Percentiles rank a stretch among this genome's conserved stretches.
Evolutionary conservation across 495 filamentous ascomycete species (phyloP).

Genomic region (Penicillium argentinense): DNA sequence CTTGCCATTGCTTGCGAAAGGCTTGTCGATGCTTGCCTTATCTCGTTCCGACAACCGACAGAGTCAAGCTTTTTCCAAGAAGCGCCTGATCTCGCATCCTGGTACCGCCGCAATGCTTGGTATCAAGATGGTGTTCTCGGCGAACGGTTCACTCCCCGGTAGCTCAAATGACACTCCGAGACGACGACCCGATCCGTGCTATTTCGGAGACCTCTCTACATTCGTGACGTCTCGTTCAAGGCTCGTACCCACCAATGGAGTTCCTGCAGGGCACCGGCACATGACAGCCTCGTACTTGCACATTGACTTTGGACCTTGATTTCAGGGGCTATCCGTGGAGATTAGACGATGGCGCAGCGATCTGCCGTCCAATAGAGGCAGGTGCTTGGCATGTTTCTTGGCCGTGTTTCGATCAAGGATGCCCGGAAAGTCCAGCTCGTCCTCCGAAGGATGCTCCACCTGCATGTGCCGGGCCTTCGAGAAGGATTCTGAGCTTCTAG

Average conservation of each 20-base stretch:
- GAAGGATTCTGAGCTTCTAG: constrained; percentile 3
- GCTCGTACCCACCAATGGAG: constrained; percentile 1
- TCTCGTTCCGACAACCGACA: background rate
- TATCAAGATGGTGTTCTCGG: background rate
- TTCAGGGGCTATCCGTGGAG: constrained; percentile 6
- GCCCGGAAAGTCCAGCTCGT: background rate
- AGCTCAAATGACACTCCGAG: background rate
- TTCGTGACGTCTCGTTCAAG: background rate
- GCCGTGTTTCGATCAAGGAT: background rate
- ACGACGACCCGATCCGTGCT: background rate
- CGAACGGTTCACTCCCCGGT: background rate
- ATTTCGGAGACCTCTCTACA: background rate
- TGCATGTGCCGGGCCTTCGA: background rate
- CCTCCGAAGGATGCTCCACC: background rate
- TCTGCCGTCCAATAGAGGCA: constrained; percentile 9
- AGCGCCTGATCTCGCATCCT: background rate
- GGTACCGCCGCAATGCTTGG: background rate
- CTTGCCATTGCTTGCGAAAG: background rate
- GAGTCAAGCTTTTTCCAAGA: background rate
- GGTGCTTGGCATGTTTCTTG: background rate
- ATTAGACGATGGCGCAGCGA: constrained; percentile 1
- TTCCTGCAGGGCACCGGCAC: constrained; percentile 2
- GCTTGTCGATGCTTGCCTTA: background rate
- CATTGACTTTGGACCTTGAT: constrained; percentile 7
- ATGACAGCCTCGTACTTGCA: constrained; percentile 1